Conservation (phyloP, 768 basidiomycete genomes). For the Tylopilus felleus region DNA sequence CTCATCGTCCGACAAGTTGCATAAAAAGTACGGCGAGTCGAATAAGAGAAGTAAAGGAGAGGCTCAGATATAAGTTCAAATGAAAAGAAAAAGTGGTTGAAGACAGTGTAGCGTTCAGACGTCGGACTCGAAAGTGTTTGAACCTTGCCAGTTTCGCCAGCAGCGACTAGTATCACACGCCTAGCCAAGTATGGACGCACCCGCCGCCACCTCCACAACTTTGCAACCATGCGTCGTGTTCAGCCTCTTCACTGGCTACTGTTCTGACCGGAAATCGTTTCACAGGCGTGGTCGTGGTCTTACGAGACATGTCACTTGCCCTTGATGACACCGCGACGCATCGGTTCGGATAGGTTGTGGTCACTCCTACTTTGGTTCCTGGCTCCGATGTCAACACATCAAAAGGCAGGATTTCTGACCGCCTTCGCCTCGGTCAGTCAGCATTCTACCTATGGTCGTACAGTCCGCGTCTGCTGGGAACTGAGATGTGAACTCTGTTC, state of each 20-base stretch:
- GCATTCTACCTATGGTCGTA: background rate
- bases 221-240: background rate
- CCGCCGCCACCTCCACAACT: background rate
- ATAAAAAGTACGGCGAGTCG: conserved; percentile 13
- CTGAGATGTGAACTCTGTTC: conserved; percentile 11
- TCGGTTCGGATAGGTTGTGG: background rate
- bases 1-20: conserved; percentile 39
- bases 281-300: background rate
- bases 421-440: background rate
- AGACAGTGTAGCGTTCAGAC: conserved; percentile 2
- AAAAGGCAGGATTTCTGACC: background rate
- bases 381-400: background rate
- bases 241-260: background rate
- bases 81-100: conserved; percentile 3
- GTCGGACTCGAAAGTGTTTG: conserved; percentile 6
- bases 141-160: conserved; percentile 10
- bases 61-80: conserved; percentile 3
- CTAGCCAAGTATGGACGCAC: background rate
- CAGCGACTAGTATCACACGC: conserved; percentile 14
- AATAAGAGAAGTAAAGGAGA: conserved; percentile 5
- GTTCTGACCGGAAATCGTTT: background rate
- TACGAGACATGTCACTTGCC: background rate
- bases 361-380: background rate
- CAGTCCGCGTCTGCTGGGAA: background rate
- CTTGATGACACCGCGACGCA: background rate